Percentiles rank a stretch among this genome's conserved stretches.
Evolutionary conservation across 805 yeast genomes (phyloP).

Genomic region (Teunomyces barrocoloradensis): DNA sequence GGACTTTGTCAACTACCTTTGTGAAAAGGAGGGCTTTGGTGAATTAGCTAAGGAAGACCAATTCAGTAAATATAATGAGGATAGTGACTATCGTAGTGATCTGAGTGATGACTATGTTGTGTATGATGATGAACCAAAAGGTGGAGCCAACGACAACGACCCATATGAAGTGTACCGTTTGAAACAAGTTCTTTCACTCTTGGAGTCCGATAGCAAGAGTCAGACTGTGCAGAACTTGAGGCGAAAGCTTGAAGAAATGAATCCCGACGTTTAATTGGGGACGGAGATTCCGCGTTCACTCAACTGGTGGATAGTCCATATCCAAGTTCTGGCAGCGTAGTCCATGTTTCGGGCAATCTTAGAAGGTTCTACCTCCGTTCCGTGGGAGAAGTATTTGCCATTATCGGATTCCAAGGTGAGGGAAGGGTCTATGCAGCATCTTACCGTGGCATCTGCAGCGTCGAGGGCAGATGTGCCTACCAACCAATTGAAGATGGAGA

Average conservation of each 20-base stretch:
- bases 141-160: background rate
- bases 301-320: conserved; percentile 69
- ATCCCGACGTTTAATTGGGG: conserved; percentile 12
- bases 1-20: conserved; percentile 10
- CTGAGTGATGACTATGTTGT: conserved; percentile 5
- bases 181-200: conserved; percentile 1
- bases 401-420: conserved; percentile 53
- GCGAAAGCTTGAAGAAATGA: background rate
- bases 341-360: conserved; percentile 53
- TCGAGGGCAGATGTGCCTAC: conserved; percentile 72
- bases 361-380: conserved; percentile 53
- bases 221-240: background rate
- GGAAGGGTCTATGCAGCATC: conserved; percentile 56
- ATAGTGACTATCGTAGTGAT: conserved; percentile 12
- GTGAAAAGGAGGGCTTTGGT: conserved; percentile 3
- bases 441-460: conserved; percentile 64
- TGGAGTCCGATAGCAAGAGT: background rate
- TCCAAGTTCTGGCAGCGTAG: conserved; percentile 70
- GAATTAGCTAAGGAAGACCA: background rate
- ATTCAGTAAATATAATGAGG: conserved; percentile 11
- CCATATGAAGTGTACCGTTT: conserved; percentile 2
- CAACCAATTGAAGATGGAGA: conserved; percentile 64
- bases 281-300: conserved; percentile 43
- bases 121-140: background rate
- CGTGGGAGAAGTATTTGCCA: conserved; percentile 66